These are phyloP conservation scores for Mikania micrantha DNA, from an alignment of 129 eudicot species.

Conservation along the genomic window DNA sequence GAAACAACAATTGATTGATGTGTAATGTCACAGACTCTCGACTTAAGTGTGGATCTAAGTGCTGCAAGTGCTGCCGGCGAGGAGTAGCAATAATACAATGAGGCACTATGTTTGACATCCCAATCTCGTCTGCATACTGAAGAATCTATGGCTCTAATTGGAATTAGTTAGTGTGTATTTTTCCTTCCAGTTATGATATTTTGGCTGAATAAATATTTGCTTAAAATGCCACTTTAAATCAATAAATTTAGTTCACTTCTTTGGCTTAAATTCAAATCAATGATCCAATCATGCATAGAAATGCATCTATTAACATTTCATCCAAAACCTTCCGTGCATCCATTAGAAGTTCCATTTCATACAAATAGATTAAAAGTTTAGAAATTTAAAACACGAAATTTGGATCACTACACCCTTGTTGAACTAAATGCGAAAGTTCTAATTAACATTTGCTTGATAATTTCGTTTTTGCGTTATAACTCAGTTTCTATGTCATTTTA, in stretches of 20 bases:
- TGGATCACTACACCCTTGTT: conserved; percentile 16
- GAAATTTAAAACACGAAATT: conserved; percentile 11
- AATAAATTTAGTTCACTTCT: conserved; percentile 15
- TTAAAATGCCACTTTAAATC: neutral
- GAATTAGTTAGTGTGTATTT: conserved; percentile 15
- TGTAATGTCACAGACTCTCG: conserved; percentile 45
- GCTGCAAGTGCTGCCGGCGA: conserved; percentile 60
- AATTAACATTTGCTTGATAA: no score
- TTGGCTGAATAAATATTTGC: conserved; percentile 18
- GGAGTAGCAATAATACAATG: conserved; percentile 17
- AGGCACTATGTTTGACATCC: neutral
- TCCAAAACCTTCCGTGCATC: conserved; percentile 19
- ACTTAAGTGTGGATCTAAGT: conserved; percentile 60
- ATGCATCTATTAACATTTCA: neutral
- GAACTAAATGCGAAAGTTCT: neutral
- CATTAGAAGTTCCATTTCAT: neutral
- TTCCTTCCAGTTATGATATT: conserved; percentile 14
- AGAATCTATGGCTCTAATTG: neutral
- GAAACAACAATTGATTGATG: neutral
- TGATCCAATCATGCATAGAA: neutral
- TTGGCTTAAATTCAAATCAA: neutral
- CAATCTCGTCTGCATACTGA: conserved; percentile 5
- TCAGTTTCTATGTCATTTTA: no score
- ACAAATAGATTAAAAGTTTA: neutral
- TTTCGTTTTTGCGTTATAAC: no score